Evolutionary conservation across 2,329 filamentous ascomycete genomes (phyloP), one percentile per base, ranked within the genome.

Genomic region (Arachnomyces sp.): DNA sequence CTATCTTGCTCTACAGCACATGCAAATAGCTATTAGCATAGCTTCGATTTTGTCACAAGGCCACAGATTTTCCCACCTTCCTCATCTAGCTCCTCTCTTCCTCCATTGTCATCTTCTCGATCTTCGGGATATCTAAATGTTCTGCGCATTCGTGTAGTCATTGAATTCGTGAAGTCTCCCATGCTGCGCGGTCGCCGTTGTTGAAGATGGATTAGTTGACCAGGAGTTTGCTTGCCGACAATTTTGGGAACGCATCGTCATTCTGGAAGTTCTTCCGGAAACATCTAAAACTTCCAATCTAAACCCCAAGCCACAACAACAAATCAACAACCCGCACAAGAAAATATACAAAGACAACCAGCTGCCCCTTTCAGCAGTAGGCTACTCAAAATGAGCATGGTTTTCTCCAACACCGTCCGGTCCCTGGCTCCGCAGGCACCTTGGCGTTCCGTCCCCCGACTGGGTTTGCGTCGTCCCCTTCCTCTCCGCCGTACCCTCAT

Each of bases 61-160:
- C 29, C 7, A 15, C 18, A 5, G 11, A 11, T 8, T 28, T 31
- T 38, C 48, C 38, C 59, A 82, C 82, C 82, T 73, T 89, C 75
- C 63, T 89, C 84, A 58, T 92, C 86, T 44, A 92, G 69, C 40
- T 79, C 75, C 49, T 80, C 74, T 9, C 75, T 73, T 21, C 71
- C 62, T 57, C 74, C 70, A 25, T 25, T 9, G 28, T 74, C 69
- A 33, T 68, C 66, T 46, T 72, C 68, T 35, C 73, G 71, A 52
- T 83, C 78, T 42, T 68, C 63, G 3, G 83, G 83, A 64, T 90
- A 92, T 45, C 75, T 77, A 64, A 93, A 92, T 7, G 84, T 82
- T 53, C 76, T 82, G 54, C 88, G 81, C 33, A 92, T 68, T 47
- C 84, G 80, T 38, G 84, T 68, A 31, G 74, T 25, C 5, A 25